Evolutionary conservation across 306 rosid species (phyloP).

Genomic region (Castanopsis chinensis): DNA sequence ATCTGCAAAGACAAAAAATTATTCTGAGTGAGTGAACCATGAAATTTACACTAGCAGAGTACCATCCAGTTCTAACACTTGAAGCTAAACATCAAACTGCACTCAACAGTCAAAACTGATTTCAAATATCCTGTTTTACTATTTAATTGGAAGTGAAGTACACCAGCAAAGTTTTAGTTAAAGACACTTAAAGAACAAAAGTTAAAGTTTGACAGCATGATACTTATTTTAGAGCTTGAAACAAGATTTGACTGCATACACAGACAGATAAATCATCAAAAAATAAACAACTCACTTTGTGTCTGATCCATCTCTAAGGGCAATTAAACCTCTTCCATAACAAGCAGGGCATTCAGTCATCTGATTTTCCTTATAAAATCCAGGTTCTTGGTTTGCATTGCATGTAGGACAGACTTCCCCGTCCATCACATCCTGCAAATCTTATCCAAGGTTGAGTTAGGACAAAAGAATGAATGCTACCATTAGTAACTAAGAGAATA

Average conservation of each 20-base stretch:
- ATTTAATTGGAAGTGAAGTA: background rate
- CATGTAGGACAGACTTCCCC: conserved; percentile 70
- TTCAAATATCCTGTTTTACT: background rate
- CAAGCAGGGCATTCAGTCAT: conserved; percentile 69
- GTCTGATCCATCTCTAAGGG: conserved; percentile 95
- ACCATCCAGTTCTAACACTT: background rate
- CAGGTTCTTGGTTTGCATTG: conserved; percentile 74
- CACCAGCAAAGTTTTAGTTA: background rate
- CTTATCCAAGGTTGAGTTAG: conserved; percentile 15
- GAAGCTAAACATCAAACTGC: conserved; percentile 13
- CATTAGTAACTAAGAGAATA: background rate
- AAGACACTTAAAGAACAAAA: background rate
- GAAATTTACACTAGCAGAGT: conserved; percentile 12
- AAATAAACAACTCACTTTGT: conserved; percentile 52
- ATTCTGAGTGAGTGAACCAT: conserved; percentile 4
- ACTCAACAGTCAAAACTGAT: conserved; percentile 11
- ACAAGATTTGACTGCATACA: conserved; percentile 10
- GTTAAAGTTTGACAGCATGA: background rate
- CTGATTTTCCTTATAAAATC: conserved; percentile 72
- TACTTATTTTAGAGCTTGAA: background rate
- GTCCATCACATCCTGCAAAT: conserved; percentile 73
- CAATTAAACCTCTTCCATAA: conserved; percentile 87
- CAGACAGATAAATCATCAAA: background rate
- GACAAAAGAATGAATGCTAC: background rate
- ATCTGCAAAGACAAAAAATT: conserved; percentile 59